Evolutionary conservation across 2,329 filamentous ascomycete species (phyloP).

Genomic region (Calcarisporium arbuscula): DNA sequence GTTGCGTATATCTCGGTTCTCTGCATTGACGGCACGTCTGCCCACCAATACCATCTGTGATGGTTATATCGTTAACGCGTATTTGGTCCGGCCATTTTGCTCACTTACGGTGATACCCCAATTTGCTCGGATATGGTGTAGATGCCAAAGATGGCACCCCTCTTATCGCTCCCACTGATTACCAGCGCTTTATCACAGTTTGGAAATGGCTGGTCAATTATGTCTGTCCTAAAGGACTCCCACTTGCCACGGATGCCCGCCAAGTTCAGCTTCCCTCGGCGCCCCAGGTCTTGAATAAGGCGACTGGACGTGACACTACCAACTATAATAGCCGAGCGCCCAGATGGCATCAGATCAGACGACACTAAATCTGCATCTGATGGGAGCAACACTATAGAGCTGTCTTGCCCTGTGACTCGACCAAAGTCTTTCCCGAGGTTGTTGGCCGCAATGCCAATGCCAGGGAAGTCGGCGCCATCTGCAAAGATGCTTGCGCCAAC

Average conservation of each 20-base stretch:
- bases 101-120: constrained; percentile 44
- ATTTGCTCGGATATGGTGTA: constrained; percentile 57
- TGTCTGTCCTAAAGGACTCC: constrained; percentile 46
- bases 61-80: neutral
- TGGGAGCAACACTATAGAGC: constrained; percentile 8
- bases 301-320: constrained; percentile 16
- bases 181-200: constrained; percentile 39
- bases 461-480: constrained; percentile 22
- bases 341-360: constrained; percentile 1
- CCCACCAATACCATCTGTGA: constrained; percentile 50
- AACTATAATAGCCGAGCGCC: constrained; percentile 15
- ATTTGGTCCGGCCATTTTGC: neutral
- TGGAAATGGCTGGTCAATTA: constrained; percentile 41
- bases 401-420: constrained; percentile 14
- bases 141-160: constrained; percentile 54
- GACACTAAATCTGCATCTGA: too few relatives aligned
- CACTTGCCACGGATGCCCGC: constrained; percentile 36
- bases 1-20: constrained; percentile 43
- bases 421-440: constrained; percentile 23
- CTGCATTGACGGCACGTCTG: constrained; percentile 45
- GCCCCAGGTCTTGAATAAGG: constrained; percentile 11
- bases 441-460: constrained; percentile 25
- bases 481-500: constrained; percentile 23
- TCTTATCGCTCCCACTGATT: constrained; percentile 51
- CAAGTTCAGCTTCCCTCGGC: constrained; percentile 14